Conservation (phyloP, 2,329 filamentous ascomycete genomes). For the Cordyceps cicadae region DNA sequence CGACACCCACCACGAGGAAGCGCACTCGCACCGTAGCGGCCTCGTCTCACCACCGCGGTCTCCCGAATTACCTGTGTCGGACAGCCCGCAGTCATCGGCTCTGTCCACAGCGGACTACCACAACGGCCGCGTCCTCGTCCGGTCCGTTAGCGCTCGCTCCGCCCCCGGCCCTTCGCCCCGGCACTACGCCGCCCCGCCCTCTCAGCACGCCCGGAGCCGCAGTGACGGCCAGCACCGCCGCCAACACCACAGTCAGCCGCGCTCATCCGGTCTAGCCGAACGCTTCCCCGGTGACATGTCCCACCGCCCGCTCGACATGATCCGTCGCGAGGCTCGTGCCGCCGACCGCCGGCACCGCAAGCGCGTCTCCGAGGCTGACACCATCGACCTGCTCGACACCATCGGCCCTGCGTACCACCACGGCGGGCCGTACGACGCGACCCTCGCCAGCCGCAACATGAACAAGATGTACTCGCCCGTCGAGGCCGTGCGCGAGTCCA, state of each 20-base stretch:
- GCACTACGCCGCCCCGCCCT: background rate
- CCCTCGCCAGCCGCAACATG: conserved; percentile 64
- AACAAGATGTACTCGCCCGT: conserved; percentile 58
- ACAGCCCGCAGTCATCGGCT: conserved; percentile 2
- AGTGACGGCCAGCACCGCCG: background rate
- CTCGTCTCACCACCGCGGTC: conserved; percentile 14
- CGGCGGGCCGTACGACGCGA: conserved; percentile 82
- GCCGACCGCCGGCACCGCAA: conserved; percentile 62
- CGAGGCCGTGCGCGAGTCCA: conserved; percentile 65
- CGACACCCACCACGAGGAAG: conserved; percentile 15
- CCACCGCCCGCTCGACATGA: conserved; percentile 57
- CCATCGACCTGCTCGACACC: conserved; percentile 74
- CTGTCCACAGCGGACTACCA: conserved; percentile 18
- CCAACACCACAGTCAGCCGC: background rate
- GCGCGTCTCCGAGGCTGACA: conserved; percentile 61
- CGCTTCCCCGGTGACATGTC: conserved; percentile 56
- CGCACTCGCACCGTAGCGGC: conserved; percentile 11
- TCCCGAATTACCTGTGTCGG: conserved; percentile 14
- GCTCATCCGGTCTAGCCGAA: background rate
- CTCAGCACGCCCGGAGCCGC: conserved; percentile 4
- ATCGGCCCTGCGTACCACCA: conserved; percentile 69
- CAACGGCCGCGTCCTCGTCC: conserved; percentile 21
- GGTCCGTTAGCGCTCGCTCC: conserved; percentile 15
- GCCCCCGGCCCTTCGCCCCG: background rate
- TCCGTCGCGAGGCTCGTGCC: conserved; percentile 53